Evolutionary conservation across 2,329 filamentous ascomycete species (phyloP).

Genomic region (Nemania sp.): DNA sequence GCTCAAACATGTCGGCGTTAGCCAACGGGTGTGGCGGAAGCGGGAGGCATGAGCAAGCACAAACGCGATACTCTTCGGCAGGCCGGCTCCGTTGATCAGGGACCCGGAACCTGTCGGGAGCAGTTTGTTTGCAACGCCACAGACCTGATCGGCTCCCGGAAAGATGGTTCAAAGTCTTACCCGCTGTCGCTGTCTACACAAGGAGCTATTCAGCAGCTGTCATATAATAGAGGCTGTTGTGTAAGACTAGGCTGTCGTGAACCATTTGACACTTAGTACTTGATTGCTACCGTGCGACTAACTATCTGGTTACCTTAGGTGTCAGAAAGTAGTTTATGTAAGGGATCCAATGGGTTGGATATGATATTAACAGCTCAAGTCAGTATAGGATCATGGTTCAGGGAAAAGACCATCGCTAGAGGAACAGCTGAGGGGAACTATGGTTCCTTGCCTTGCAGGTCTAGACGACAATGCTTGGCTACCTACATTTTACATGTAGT

Average conservation of each 20-base stretch:
- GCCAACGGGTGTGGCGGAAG: conserved; percentile 9
- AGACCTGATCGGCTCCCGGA: conserved; percentile 16
- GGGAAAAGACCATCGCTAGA: neutral
- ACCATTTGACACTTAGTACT: neutral
- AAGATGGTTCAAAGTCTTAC: conserved; percentile 22
- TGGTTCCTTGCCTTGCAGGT: no score
- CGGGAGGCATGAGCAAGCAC: neutral
- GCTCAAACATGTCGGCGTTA: conserved; percentile 21
- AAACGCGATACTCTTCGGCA: conserved; percentile 12
- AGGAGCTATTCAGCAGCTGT: conserved; percentile 13
- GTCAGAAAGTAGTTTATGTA: conserved; percentile 3
- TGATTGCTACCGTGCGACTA: neutral
- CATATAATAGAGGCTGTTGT: neutral
- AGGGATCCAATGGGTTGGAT: conserved; percentile 11
- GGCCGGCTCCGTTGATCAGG: conserved; percentile 38
- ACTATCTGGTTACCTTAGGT: neutral
- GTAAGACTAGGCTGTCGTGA: conserved; percentile 4
- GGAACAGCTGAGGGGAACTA: no score
- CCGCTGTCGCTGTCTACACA: neutral
- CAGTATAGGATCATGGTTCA: conserved; percentile 17
- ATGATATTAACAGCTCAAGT: neutral
- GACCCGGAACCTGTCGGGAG: conserved; percentile 36
- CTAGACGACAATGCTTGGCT: neutral
- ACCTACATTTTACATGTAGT: no score
- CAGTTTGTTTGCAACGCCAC: conserved; percentile 30